Base-by-base conservation (phyloP, 2,329 filamentous ascomycete genomes). In the Botrytis deweyae region DNA sequence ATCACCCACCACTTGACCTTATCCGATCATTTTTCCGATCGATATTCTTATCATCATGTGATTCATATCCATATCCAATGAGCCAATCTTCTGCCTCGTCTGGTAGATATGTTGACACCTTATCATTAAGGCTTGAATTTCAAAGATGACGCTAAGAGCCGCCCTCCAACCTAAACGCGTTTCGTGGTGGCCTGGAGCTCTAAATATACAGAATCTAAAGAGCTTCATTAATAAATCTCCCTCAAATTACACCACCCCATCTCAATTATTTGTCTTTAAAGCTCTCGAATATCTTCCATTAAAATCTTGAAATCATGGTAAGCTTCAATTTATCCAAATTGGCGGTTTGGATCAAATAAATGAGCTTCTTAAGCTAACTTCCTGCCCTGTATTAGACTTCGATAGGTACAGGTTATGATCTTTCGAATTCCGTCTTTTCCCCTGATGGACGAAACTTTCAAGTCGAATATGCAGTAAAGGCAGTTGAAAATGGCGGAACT, bases 391-490 rank as follows among this genome's bases (percentile, higher is more conserved):
- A 59, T 58, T 76, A 99, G 96, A 99, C 96, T 82, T 99, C 96
- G 82, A 99, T 99, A 92, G 96, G 96, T 83, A 99, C 96, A 81
- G 96, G 96, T 82, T 99, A 99, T 87, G 96, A 99, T 90, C 92
- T 99, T 81, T 94, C 94, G 83, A 99, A 99, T 89, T 98, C 96
- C 82, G 97, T 98, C 87, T 99, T 98, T 88, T 98, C 96, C 67
- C 96, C 96, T 78, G 96, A 99, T 86, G 96, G 96, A 82, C 93
- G 96, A 80, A 99, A 99, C 85, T 99, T 99, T 85, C 96, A 99
- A 86, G 94, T 97, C 84, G 96, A 99, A 88, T 99, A 99, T 84
- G 96, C 96, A 79, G 92, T 97, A 80, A 99, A 99, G 88, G 96
- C 96, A 73, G 96, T 99, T 77, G 96, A 99, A 87, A 98, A 97